Conservation (phyloP, 225 moss, liverwort and hornwort species). For the Bryum argenteum region DNA sequence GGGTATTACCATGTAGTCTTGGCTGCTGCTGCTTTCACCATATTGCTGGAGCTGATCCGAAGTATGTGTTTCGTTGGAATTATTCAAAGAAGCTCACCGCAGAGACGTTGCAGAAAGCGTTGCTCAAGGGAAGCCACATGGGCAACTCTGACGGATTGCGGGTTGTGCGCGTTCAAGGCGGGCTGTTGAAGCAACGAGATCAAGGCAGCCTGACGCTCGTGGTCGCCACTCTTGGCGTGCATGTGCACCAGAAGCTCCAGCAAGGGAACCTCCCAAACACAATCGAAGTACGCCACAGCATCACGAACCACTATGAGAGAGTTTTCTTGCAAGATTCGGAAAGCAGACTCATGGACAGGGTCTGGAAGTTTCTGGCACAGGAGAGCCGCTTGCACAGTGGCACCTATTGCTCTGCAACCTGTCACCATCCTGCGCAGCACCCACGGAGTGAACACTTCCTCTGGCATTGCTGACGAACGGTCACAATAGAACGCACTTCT, state of each 20-base stretch:
- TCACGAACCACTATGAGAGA: constrained; percentile 83
- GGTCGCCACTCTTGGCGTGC: constrained; percentile 92
- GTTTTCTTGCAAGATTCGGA: constrained; percentile 84
- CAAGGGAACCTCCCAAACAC: constrained; percentile 98
- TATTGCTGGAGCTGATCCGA: too few relatives aligned
- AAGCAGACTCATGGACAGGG: constrained; percentile 85
- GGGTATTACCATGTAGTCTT: too few relatives aligned
- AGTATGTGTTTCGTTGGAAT: neutral
- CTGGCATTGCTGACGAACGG: constrained; percentile 74
- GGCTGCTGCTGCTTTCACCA: too few relatives aligned
- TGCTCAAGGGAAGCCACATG: constrained; percentile 91
- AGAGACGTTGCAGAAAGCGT: constrained; percentile 87
- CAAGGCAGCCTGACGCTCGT: constrained; percentile 72
- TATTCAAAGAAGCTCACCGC: constrained; percentile 70
- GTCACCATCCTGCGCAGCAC: constrained; percentile 95
- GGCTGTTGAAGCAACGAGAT: constrained; percentile 97
- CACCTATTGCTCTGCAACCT: constrained; percentile 80
- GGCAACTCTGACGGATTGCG: constrained; percentile 79
- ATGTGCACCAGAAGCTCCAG: constrained; percentile 93
- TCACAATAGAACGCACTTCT: constrained; percentile 96
- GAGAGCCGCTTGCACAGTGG: constrained; percentile 87
- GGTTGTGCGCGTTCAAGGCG: constrained; percentile 95
- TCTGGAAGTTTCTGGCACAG: constrained; percentile 87
- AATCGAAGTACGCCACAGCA: constrained; percentile 93
- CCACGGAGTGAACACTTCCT: constrained; percentile 90